These are phyloP conservation scores for Leishmania braziliensis DNA, from an alignment of 208 protist species.

Conservation along the genomic window DNA sequence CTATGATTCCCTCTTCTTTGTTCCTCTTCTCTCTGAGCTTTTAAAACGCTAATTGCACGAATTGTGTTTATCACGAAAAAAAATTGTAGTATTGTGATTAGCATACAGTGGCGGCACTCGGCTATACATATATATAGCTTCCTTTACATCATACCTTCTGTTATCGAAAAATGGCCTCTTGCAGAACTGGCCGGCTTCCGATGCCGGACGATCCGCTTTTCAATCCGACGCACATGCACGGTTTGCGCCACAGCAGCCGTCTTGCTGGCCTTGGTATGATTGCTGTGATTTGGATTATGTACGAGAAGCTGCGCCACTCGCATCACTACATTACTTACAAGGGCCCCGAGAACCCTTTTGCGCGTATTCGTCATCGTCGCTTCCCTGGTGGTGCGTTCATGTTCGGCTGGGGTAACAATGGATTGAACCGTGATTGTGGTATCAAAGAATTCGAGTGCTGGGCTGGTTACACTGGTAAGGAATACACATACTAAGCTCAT, in stretches of 20 bases:
- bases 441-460: constrained; percentile 89
- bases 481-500: constrained; percentile 79
- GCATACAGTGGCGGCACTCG: not conserved
- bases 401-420: constrained; percentile 92
- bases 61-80: not conserved
- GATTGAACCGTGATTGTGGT: constrained; percentile 88
- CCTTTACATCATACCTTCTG: not conserved
- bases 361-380: constrained; percentile 76
- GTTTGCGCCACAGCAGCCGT: constrained; percentile 65
- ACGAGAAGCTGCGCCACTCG: constrained; percentile 78
- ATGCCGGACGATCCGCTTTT: constrained; percentile 85
- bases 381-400: constrained; percentile 78
- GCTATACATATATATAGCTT: not conserved
- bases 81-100: not conserved
- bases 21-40: not conserved
- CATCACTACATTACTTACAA: constrained; percentile 86
- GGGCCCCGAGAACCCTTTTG: constrained; percentile 81
- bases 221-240: constrained; percentile 51
- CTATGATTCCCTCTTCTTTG: not conserved
- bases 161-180: constrained; percentile 47
- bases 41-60: not conserved
- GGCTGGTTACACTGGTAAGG: constrained; percentile 87
- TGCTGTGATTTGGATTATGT: constrained; percentile 79
- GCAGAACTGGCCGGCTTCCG: constrained; percentile 76
- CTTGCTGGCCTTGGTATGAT: constrained; percentile 63